Percentiles rank a stretch among this genome's conserved stretches.
Conservation (phyloP, 2,329 filamentous ascomycete species). For the Colletotrichum sp. region DNA sequence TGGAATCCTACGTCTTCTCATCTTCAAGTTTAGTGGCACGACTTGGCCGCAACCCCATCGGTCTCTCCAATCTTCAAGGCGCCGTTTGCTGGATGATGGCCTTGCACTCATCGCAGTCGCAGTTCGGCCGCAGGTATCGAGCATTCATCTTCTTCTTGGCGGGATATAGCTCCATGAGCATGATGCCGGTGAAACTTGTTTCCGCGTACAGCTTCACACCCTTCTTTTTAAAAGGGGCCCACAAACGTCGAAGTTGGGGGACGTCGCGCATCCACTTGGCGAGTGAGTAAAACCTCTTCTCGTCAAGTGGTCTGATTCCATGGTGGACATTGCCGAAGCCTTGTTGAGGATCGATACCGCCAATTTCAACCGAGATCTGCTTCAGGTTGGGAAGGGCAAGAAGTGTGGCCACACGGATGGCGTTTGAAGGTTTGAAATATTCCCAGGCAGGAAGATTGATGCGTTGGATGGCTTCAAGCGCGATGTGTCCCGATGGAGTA, state of each 20-base stretch:
- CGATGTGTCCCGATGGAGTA: not conserved
- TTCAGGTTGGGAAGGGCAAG: not conserved
- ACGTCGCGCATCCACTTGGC: not conserved
- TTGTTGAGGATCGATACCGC: not conserved
- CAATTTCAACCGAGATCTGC: not conserved
- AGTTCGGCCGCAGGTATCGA: not conserved
- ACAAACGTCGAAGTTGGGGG: not conserved
- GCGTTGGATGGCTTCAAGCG: not conserved
- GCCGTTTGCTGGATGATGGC: not conserved
- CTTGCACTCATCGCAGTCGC: not conserved
- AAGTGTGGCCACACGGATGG: not conserved
- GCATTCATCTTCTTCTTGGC: not conserved
- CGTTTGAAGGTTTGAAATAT: not conserved
- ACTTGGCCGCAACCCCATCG: not conserved
- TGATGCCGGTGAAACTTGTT: not conserved
- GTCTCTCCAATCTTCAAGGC: not conserved
- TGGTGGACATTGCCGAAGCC: not conserved
- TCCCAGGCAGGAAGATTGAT: not conserved
- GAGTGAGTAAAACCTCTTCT: not conserved
- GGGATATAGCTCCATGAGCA: not conserved
- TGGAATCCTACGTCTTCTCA: not conserved
- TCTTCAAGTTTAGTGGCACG: not conserved
- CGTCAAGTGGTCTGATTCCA: not conserved
- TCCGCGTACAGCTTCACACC: not conserved
- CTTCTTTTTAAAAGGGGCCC: not conserved